phyloP scores from a whole-genome alignment of 2,329 filamentous ascomycete genomes.

The Whalleya microplaca region DNA sequence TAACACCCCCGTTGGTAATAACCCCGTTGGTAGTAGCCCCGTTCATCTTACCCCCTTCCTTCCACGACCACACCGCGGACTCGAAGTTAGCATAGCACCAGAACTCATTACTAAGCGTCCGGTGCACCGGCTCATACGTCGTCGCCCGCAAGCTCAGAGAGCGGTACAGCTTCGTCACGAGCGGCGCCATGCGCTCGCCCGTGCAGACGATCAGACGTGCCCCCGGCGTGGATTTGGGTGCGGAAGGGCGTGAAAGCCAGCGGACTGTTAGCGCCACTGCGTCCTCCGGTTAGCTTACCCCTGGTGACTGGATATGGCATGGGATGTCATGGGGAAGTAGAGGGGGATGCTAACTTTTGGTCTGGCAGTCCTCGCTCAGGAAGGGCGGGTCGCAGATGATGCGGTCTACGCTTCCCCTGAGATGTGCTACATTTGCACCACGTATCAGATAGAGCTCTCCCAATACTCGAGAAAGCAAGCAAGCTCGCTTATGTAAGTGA shows the following conservation, averaged over 20 bases:
- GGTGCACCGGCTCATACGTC: constrained; percentile 69
- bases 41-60: constrained; percentile 15
- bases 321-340: not conserved
- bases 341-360: constrained; percentile 59
- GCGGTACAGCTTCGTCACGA: constrained; percentile 70
- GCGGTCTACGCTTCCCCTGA: constrained; percentile 69
- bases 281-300: constrained; percentile 11
- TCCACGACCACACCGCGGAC: constrained; percentile 54
- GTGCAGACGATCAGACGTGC: constrained; percentile 68
- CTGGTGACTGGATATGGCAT: constrained; percentile 1
- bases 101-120: constrained; percentile 80
- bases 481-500: not conserved
- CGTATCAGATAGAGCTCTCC: not conserved
- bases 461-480: not conserved
- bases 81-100: constrained; percentile 81
- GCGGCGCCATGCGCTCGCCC: constrained; percentile 72
- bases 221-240: constrained; percentile 5
- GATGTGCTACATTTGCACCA: constrained; percentile 41
- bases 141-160: constrained; percentile 66
- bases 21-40: too few species aligned
- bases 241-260: constrained; percentile 64
- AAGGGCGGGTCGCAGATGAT: constrained; percentile 81
- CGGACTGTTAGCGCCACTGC: constrained; percentile 72
- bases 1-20: too few species aligned
- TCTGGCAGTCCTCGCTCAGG: constrained; percentile 79